A percentile compares a stretch with the other conserved stretches of the same genome.
Evolutionary conservation across 768 basidiomycete genomes (phyloP).

Genomic region (Collybia sp.): DNA sequence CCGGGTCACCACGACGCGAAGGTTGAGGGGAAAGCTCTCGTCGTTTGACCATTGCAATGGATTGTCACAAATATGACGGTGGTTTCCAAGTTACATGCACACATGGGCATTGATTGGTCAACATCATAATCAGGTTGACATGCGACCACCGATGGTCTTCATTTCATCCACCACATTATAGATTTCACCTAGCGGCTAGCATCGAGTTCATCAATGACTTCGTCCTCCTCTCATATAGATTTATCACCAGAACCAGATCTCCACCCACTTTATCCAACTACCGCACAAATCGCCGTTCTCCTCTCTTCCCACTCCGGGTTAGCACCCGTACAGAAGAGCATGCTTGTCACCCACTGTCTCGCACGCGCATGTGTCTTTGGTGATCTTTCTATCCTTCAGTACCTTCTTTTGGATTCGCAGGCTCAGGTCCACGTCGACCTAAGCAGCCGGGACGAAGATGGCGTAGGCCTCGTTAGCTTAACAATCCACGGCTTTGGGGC

Average conservation of each 20-base stretch:
- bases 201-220: constrained; percentile 1
- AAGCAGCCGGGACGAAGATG: constrained; percentile 76
- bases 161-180: no score
- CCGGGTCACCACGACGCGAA: no score
- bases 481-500: constrained; percentile 80
- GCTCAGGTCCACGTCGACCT: constrained; percentile 68
- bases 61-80: constrained; percentile 1
- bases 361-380: constrained; percentile 75
- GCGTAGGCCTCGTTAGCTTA: constrained; percentile 72
- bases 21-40: constrained; percentile 27
- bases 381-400: constrained; percentile 67
- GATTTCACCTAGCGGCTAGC: no score
- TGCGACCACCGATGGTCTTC: no score
- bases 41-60: constrained; percentile 53
- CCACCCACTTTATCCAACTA: constrained; percentile 72
- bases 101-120: no score
- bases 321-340: constrained; percentile 57
- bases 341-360: constrained; percentile 71
- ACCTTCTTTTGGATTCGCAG: constrained; percentile 64
- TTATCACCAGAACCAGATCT: constrained; percentile 75
- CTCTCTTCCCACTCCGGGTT: constrained; percentile 68
- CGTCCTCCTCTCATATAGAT: constrained; percentile 35
- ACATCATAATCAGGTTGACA: no score
- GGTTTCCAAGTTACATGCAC: background rate
- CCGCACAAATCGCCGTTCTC: constrained; percentile 53